These are phyloP conservation scores for Lentinula edodes DNA, from an alignment of 768 basidiomycete genomes.

Conservation along the genomic window DNA sequence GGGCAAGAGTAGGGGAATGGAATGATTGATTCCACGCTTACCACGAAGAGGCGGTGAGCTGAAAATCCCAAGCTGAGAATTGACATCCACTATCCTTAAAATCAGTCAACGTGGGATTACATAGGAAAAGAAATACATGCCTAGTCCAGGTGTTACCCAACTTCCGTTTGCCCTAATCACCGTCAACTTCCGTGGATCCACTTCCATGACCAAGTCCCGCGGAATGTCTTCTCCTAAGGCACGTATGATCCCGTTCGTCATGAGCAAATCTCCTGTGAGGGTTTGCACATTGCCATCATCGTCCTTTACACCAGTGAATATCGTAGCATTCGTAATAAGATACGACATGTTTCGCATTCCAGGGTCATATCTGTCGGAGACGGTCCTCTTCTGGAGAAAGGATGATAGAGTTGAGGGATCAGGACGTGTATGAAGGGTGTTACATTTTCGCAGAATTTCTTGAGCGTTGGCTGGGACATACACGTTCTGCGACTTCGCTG, in stretches of 20 bases:
- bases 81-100: constrained; percentile 47
- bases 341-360: constrained; percentile 52
- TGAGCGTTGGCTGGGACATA: constrained; percentile 18
- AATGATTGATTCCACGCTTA: constrained; percentile 17
- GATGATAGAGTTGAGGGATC: constrained; percentile 26
- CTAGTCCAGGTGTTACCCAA: constrained; percentile 65
- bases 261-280: constrained; percentile 41
- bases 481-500: constrained; percentile 5
- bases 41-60: constrained; percentile 50
- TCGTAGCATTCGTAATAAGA: constrained; percentile 65
- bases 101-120: constrained; percentile 18
- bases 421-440: constrained; percentile 44
- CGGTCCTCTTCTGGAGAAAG: constrained; percentile 26
- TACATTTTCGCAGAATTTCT: constrained; percentile 43
- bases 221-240: constrained; percentile 49
- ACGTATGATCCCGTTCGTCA: constrained; percentile 62
- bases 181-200: constrained; percentile 31
- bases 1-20: not conserved
- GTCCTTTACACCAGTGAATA: constrained; percentile 57
- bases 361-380: constrained; percentile 60
- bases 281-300: constrained; percentile 45
- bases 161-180: constrained; percentile 56
- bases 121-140: constrained; percentile 27
- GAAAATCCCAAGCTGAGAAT: constrained; percentile 76
- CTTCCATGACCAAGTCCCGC: constrained; percentile 19